phyloP scores from a whole-genome alignment of 345 rosid species.

The Sonneratia caseolaris region DNA sequence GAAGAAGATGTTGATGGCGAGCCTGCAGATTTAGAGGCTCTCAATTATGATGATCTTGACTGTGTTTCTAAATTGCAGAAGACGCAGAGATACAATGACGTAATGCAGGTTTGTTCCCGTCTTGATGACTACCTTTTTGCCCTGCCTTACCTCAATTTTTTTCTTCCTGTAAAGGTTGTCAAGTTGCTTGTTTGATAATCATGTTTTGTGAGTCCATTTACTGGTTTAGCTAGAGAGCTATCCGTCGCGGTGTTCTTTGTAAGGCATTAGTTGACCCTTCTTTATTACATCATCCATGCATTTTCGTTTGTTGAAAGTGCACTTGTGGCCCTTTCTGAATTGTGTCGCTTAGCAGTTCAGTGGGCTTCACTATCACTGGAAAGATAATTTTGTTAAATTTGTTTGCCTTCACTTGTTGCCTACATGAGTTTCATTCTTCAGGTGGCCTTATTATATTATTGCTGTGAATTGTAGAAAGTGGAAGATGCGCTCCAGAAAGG shows the following conservation, averaged over 20 bases:
- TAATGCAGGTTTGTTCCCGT: slow-evolving; percentile 53
- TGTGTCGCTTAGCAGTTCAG: neutral
- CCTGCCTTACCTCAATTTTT: neutral
- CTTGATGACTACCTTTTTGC: neutral
- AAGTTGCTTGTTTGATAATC: neutral
- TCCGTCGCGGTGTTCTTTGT: neutral
- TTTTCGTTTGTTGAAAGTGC: neutral
- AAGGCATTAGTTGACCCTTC: neutral
- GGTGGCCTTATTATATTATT: neutral
- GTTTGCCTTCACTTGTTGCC: neutral
- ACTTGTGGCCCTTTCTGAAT: neutral
- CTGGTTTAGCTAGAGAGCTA: neutral
- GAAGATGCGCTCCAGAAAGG: slow-evolving; percentile 67
- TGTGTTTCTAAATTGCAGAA: slow-evolving; percentile 77
- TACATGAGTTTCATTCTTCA: neutral
- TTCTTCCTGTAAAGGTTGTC: neutral
- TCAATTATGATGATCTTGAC: slow-evolving; percentile 77
- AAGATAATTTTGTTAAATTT: neutral
- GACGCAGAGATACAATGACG: slow-evolving; percentile 66
- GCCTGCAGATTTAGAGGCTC: slow-evolving; percentile 63
- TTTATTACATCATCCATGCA: neutral
- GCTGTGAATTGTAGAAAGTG: slow-evolving; percentile 49
- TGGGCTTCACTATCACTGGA: neutral
- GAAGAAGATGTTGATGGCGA: slow-evolving; percentile 79
- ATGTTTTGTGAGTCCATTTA: neutral